Evolutionary conservation across 805 yeast genomes (phyloP).

Genomic region (Metschnikowia dekortorum): DNA sequence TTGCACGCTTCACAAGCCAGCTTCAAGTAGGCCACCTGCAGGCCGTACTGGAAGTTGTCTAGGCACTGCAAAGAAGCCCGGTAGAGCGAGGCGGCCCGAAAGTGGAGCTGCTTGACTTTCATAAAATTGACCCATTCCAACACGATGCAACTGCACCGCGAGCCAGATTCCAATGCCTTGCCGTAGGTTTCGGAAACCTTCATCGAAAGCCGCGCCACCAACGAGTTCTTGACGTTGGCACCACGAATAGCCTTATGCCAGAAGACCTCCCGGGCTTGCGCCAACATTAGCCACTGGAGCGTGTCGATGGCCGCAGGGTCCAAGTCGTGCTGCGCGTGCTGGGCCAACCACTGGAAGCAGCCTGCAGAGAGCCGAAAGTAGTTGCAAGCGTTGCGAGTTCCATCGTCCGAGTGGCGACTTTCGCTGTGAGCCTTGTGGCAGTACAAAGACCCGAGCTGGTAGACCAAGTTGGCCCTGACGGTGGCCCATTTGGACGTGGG

Average conservation of each 20-base stretch:
- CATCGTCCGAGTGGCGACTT: slow-evolving; percentile 45
- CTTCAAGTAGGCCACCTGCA: slow-evolving; percentile 57
- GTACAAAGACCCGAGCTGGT: slow-evolving; percentile 63
- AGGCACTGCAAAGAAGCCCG: slow-evolving; percentile 52
- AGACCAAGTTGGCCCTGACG: slow-evolving; percentile 61
- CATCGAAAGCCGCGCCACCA: slow-evolving; percentile 59
- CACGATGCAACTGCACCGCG: slow-evolving; percentile 44
- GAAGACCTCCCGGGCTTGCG: slow-evolving; percentile 83
- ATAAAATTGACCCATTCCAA: slow-evolving; percentile 65
- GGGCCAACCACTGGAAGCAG: slow-evolving; percentile 40
- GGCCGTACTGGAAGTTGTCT: slow-evolving; percentile 57
- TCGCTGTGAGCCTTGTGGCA: slow-evolving; percentile 51
- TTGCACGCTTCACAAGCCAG: slow-evolving; percentile 37
- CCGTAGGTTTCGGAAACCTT: slow-evolving; percentile 59
- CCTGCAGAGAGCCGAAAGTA: slow-evolving; percentile 75
- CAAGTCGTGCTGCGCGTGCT: slow-evolving; percentile 38
- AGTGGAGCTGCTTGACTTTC: slow-evolving; percentile 57
- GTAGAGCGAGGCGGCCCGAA: slow-evolving; percentile 65
- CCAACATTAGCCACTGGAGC: slow-evolving; percentile 53
- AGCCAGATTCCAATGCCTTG: slow-evolving; percentile 35
- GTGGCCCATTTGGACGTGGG: slow-evolving; percentile 5
- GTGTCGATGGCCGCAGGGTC: slow-evolving; percentile 47
- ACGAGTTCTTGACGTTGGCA: slow-evolving; percentile 49
- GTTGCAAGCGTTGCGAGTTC: slow-evolving; percentile 57
- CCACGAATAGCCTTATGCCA: slow-evolving; percentile 67